Evolutionary conservation across 129 eudicot genomes (phyloP), one percentile per base, ranked within the genome.

Genomic region (Chrysanthemum seticuspe): DNA sequence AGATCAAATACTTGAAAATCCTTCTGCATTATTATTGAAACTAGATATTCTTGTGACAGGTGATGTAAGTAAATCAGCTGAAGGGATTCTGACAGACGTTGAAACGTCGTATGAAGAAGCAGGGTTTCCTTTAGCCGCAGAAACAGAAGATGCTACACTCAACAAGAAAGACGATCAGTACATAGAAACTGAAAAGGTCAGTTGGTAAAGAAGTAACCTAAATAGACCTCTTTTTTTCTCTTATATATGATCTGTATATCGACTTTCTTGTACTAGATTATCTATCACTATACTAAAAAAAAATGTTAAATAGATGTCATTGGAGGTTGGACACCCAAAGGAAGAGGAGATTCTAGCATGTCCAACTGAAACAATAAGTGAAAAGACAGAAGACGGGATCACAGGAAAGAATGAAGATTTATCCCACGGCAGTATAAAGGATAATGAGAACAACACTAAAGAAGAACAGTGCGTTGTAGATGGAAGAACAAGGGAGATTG

Each of bases 401-500:
- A 55, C 59, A 75, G 36, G 25, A 59, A 45, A 75, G n/a, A 74
- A 48, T 18, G 75, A 68, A 80, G 23, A 36, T 50, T 7, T 60
- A 51, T 72, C 80, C 68, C 54, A 40, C 29, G 83, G 63, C 55
- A 76, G 12, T 13, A 47, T 14, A 67, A 73, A 80, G 13, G 65
- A 48, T 53, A 23, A 79, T 44, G 76, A 62, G 48, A 52, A 15
- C 10, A 73, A 45, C 19, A n/a, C 25, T 61, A 23, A 18, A 59
- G 74, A 72, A 62, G 79, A 67, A 65, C 59, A 58, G 57, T 13
- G 8, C 25, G 25, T 74, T 44, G 14, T 34, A 69, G 67, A 55
- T 60, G 79, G 25, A 79, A 74, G 10, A 45, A 57, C 74, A 47
- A 71, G 65, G 48, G 81, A 75, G 64, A 61, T 57, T 53, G 79